A percentile compares a stretch with the other conserved stretches of the same genome.
Evolutionary conservation across 1,284 basidiomycete genomes (phyloP).

Genomic region (Pholiota adiposa): DNA sequence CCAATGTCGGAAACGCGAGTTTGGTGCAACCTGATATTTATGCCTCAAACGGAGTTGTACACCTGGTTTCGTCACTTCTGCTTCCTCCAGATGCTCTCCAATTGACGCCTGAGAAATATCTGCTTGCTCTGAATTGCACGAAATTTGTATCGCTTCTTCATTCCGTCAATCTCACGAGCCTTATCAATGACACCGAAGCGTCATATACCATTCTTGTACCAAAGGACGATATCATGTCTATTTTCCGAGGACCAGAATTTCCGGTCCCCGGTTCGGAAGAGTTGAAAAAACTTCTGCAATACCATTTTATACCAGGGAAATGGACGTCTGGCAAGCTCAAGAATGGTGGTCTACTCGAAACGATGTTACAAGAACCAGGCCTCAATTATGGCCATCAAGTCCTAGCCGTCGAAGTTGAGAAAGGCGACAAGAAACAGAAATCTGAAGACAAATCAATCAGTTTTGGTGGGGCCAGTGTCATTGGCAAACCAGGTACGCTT

Average conservation of each 20-base stretch:
- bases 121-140: constrained; percentile 89
- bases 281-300: constrained; percentile 69
- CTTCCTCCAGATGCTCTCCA: constrained; percentile 78
- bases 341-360: constrained; percentile 79
- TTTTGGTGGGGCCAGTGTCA: constrained; percentile 85
- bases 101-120: constrained; percentile 91
- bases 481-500: constrained; percentile 75
- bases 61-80: constrained; percentile 85
- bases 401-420: constrained; percentile 68
- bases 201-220: constrained; percentile 89
- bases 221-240: constrained; percentile 80
- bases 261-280: constrained; percentile 70
- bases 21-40: constrained; percentile 81
- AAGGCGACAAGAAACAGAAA: constrained; percentile 46
- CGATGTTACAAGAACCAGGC: constrained; percentile 71
- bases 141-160: constrained; percentile 89
- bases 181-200: constrained; percentile 78
- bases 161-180: constrained; percentile 75
- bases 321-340: constrained; percentile 72
- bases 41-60: constrained; percentile 94
- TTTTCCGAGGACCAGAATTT: constrained; percentile 56
- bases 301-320: constrained; percentile 87
- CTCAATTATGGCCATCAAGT: constrained; percentile 76
- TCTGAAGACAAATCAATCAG: constrained; percentile 61
- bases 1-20: constrained; percentile 67